Percentiles rank a stretch among this genome's conserved stretches.
These are phyloP conservation scores for Massarina eburnea DNA, from an alignment of 2,329 filamentous ascomycete genomes.

Conservation along the genomic window DNA sequence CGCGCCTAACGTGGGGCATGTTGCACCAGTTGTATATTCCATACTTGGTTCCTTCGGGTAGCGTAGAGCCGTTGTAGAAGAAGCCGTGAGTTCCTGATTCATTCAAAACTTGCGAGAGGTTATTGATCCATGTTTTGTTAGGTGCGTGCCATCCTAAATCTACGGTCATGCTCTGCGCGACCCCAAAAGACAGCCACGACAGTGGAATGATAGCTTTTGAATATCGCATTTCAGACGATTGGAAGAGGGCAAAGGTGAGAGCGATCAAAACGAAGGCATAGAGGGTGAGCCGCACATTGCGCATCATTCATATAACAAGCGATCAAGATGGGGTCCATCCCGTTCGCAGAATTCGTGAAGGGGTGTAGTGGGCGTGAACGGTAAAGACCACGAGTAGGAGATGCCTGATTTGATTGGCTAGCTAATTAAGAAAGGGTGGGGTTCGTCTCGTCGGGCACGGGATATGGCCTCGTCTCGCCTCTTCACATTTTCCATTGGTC, in stretches of 20 bases:
- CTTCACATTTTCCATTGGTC: neutral
- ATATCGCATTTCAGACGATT: conserved; percentile 23
- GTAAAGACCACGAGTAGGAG: conserved; percentile 8
- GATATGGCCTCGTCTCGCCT: neutral
- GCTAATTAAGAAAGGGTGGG: neutral
- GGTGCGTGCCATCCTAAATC: conserved; percentile 41
- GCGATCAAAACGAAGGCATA: conserved; percentile 18
- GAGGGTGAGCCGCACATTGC: conserved; percentile 15
- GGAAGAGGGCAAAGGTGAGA: conserved; percentile 22
- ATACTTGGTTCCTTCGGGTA: conserved; percentile 57
- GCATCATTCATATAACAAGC: conserved; percentile 26
- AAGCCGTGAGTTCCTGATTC: conserved; percentile 70
- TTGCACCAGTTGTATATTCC: conserved; percentile 80
- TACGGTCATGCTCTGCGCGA: conserved; percentile 18
- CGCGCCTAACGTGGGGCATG: conserved; percentile 76
- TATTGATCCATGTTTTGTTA: conserved; percentile 56
- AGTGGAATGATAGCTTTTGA: conserved; percentile 17
- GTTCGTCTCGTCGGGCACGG: neutral
- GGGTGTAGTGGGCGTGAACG: too few relatives aligned
- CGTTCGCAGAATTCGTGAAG: conserved; percentile 24
- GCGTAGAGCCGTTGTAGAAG: conserved; percentile 67
- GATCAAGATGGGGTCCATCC: conserved; percentile 16
- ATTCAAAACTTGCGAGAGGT: conserved; percentile 60
- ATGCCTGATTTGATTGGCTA: conserved; percentile 5
- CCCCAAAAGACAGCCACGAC: conserved; percentile 18